Conservation (phyloP, 176 grass and related monocot genomes). For the Oryza rufipogon region DNA sequence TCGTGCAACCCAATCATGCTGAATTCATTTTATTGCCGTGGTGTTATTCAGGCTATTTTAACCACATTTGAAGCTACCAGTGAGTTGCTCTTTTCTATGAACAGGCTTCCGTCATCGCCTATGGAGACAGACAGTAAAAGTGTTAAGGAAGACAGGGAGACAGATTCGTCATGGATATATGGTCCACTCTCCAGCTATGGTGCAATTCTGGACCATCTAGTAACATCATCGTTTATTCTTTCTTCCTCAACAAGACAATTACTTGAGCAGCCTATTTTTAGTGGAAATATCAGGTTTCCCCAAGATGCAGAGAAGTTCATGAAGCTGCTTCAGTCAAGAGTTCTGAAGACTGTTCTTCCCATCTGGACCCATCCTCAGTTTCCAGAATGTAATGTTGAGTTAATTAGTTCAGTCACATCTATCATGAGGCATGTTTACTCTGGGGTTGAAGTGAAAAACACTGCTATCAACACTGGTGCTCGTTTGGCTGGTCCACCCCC, state of each 20-base stretch:
- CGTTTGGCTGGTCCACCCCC: conserved; percentile 82
- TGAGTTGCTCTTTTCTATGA: conserved; percentile 90
- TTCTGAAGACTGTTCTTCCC: conserved; percentile 89
- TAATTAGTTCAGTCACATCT: conserved; percentile 85
- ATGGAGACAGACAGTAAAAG: conserved; percentile 81
- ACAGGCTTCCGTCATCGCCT: conserved; percentile 64
- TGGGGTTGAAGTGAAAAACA: conserved; percentile 85
- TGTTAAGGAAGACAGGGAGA: conserved; percentile 65
- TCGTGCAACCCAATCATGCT: conserved; percentile 91
- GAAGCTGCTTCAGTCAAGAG: conserved; percentile 89
- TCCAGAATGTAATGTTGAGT: conserved; percentile 78
- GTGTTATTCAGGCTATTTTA: conserved; percentile 87
- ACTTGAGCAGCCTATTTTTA: conserved; percentile 92
- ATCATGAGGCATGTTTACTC: conserved; percentile 97
- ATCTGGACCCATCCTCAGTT: conserved; percentile 93
- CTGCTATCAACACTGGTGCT: conserved; percentile 46
- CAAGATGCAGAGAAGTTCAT: conserved; percentile 88
- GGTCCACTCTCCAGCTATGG: conserved; percentile 85
- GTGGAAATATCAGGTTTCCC: conserved; percentile 65
- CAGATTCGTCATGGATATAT: conserved; percentile 90
- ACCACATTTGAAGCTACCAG: conserved; percentile 96
- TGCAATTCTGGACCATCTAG: conserved; percentile 78
- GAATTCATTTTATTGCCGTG: conserved; percentile 86
- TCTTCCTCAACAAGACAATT: conserved; percentile 86
- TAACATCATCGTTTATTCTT: conserved; percentile 90